Evolutionary conservation across 441 rosid genomes (phyloP).

Genomic region (Hura crepitans): DNA sequence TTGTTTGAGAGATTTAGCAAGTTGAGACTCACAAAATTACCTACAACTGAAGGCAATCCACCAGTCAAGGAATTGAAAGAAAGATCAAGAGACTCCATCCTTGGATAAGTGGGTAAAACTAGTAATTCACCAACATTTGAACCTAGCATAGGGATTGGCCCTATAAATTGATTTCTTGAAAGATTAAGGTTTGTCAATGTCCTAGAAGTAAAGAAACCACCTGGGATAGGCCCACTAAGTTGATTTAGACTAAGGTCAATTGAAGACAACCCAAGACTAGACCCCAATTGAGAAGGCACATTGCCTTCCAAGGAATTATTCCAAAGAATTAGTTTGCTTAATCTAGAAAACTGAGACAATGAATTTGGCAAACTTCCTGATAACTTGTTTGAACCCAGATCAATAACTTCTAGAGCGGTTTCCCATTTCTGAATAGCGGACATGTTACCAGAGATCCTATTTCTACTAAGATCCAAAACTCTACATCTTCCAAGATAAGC

Average conservation of each 20-base stretch:
- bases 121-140: slow-evolving; percentile 55
- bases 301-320: slow-evolving; percentile 57
- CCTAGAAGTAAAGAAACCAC: slow-evolving; percentile 51
- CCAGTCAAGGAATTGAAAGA: slow-evolving; percentile 69
- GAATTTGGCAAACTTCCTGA: slow-evolving; percentile 63
- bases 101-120: slow-evolving; percentile 41
- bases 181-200: slow-evolving; percentile 64
- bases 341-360: slow-evolving; percentile 45
- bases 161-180: slow-evolving; percentile 63
- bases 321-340: slow-evolving; percentile 51
- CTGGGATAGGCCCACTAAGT: slow-evolving; percentile 59
- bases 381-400: slow-evolving; percentile 80
- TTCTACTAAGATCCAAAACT: slow-evolving; percentile 66
- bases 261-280: slow-evolving; percentile 42
- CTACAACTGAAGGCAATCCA: slow-evolving; percentile 56
- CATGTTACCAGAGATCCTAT: slow-evolving; percentile 56
- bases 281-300: slow-evolving; percentile 53
- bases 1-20: slow-evolving; percentile 69
- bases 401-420: slow-evolving; percentile 59
- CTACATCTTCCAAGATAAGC: slow-evolving; percentile 38
- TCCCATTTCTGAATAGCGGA: slow-evolving; percentile 61
- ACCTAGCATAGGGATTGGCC: slow-evolving; percentile 61
- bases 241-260: slow-evolving; percentile 74
- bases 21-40: slow-evolving; percentile 53
- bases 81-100: slow-evolving; percentile 83